Evolutionary conservation across 495 filamentous ascomycete species (phyloP), one percentile per base, ranked within the genome.

Genomic region (Hyaloscypha bicolor): DNA sequence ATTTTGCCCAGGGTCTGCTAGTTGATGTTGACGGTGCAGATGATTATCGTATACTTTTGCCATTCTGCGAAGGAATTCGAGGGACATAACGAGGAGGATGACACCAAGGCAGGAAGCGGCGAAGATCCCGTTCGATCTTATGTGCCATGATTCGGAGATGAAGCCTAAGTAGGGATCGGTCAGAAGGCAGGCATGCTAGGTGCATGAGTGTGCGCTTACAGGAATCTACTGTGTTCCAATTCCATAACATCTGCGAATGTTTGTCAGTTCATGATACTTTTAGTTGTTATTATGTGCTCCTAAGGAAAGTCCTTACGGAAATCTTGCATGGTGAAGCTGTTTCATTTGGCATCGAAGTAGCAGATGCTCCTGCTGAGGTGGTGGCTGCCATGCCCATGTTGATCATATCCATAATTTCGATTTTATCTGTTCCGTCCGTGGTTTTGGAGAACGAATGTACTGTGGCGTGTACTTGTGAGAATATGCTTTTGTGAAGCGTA

Each of bases 91-190:
- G 30, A 92, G 82, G 14, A 81, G 76, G 67, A 90, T 79, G 25
- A 88, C 84, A 32, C 88, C 88, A 71, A 93, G 88, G 75, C 90
- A 92, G 48, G 85, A 85, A 33, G 85, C 88, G 11, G 86, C 88
- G 68, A 93, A 91, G 73, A 83, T 85, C 62, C 82, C 84, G 0
- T 61, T 69, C 0, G 86, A 88, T 16, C 75, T 84, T 67, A 92
- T 82, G 63, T 88, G 88, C 90, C 90, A 93, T 11, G 80, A 76
- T 11, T 72, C 68, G 9, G 88, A 80, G 69, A 93, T 77, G 78
- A 93, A 92, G 75, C 83, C 80, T 85, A 25, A 2, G 25, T 25
- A 25, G 25, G 25, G 42, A 53, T 60, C 37, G 31, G 32, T 37
- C 67, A 19, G 29, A 57, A 55, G 35, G 39, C 37, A 31, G 35